Conservation (phyloP, 2,329 filamentous ascomycete genomes). For the Xylariomycetidae sp. region DNA sequence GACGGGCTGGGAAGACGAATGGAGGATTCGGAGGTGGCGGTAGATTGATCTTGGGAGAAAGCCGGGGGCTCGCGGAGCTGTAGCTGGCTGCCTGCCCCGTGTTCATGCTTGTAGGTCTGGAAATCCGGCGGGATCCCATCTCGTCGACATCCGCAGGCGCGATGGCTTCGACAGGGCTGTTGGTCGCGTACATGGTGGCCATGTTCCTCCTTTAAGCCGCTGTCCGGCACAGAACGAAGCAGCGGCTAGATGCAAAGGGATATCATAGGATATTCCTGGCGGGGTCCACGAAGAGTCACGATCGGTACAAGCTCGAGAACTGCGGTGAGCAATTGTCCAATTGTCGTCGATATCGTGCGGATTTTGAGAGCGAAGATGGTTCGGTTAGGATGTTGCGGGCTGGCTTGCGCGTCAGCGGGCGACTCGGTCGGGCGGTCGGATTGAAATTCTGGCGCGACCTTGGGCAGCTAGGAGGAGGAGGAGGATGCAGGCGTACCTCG, state of each 20-base stretch:
- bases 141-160: slow-evolving; percentile 15
- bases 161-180: slow-evolving; percentile 26
- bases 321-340: no score
- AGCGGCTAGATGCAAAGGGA: slow-evolving; percentile 17
- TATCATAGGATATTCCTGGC: slow-evolving; percentile 22
- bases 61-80: slow-evolving; percentile 23
- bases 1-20: slow-evolving; percentile 32
- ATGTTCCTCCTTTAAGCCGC: slow-evolving; percentile 28
- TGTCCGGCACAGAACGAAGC: slow-evolving; percentile 24
- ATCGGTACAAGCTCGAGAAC: no score
- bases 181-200: slow-evolving; percentile 30
- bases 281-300: no score
- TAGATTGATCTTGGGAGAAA: slow-evolving; percentile 29
- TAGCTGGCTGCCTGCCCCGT: slow-evolving; percentile 10
- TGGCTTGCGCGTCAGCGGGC: no score
- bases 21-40: slow-evolving; percentile 58
- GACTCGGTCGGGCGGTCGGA: no score
- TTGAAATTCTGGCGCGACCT: not conserved
- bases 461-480: not conserved
- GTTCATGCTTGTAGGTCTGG: slow-evolving; percentile 22
- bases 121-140: slow-evolving; percentile 18
- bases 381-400: no score
- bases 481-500: slow-evolving; percentile 8
- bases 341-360: no score
- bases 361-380: no score